Conservation (phyloP, 306 rosid genomes). For the Senna tora region DNA sequence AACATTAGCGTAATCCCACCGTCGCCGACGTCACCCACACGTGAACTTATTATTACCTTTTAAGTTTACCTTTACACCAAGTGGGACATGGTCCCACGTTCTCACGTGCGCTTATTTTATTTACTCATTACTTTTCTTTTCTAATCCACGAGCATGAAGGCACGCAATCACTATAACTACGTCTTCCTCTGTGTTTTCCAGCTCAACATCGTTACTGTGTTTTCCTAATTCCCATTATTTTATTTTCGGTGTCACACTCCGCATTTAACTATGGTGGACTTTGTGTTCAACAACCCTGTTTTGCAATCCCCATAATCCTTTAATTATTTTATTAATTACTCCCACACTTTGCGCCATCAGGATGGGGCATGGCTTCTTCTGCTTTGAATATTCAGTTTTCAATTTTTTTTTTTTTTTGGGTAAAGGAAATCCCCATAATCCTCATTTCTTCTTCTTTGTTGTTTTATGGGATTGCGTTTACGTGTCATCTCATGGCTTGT, state of each 20-base stretch:
- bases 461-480: constrained; percentile 12
- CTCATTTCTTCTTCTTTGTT: background rate
- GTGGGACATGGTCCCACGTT: constrained; percentile 48
- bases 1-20: constrained; percentile 49
- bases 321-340: constrained; percentile 27
- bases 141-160: background rate
- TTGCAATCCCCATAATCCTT: constrained; percentile 53
- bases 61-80: constrained; percentile 17
- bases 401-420: background rate
- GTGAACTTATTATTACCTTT: constrained; percentile 53
- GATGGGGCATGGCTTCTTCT: constrained; percentile 40
- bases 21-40: constrained; percentile 59
- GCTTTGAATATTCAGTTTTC: constrained; percentile 11
- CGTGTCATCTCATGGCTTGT: constrained; percentile 30
- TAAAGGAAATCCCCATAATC: too few species aligned
- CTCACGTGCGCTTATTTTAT: constrained; percentile 66
- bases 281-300: constrained; percentile 35
- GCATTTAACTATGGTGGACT: constrained; percentile 22
- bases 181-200: constrained; percentile 42
- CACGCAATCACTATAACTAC: background rate
- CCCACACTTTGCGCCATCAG: constrained; percentile 55
- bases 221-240: background rate
- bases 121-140: background rate
- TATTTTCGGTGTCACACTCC: constrained; percentile 36
- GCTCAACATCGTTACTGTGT: background rate